A percentile compares a stretch with the other conserved stretches of the same genome.
Conservation (phyloP, 2,329 filamentous ascomycete species). For the Huntiella bhutanensis region DNA sequence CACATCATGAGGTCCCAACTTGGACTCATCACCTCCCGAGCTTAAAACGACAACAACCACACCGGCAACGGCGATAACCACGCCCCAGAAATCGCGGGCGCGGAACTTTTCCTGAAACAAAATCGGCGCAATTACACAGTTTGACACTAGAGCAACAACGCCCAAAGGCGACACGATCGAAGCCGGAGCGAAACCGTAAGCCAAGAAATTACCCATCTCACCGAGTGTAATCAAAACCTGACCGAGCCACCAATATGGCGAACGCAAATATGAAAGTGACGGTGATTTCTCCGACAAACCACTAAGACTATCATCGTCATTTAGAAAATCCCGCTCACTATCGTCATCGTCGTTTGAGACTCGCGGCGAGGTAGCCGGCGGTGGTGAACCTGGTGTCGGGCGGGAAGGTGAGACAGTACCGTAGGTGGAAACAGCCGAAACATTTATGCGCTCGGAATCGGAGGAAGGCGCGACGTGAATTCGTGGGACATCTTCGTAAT, state of each 20-base stretch:
- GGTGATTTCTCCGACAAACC: conserved; percentile 15
- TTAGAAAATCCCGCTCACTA: conserved; percentile 8
- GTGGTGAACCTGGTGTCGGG: not conserved
- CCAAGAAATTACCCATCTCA: conserved; percentile 89
- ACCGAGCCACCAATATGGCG: conserved; percentile 91
- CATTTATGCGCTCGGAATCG: not conserved
- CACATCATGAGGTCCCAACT: conserved; percentile 76
- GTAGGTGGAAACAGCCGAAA: conserved; percentile 1
- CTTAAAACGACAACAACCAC: conserved; percentile 87
- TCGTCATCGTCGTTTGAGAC: conserved; percentile 1
- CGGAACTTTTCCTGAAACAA: conserved; percentile 86
- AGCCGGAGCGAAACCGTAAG: conserved; percentile 91
- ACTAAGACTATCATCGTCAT: not conserved
- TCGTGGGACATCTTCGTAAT: no score
- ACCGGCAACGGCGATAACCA: conserved; percentile 68
- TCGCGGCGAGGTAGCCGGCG: conserved; percentile 1
- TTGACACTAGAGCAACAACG: conserved; percentile 90
- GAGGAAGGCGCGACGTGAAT: not conserved
- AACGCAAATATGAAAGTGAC: conserved; percentile 61
- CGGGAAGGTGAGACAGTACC: conserved; percentile 4
- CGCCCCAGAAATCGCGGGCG: conserved; percentile 66
- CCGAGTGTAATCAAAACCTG: conserved; percentile 84
- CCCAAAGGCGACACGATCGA: conserved; percentile 93
- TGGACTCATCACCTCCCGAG: conserved; percentile 73
- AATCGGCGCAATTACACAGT: conserved; percentile 88